Evolutionary conservation across 148 eudicot genomes (phyloP), one percentile per base, ranked within the genome.

Genomic region (Cornus florida): DNA sequence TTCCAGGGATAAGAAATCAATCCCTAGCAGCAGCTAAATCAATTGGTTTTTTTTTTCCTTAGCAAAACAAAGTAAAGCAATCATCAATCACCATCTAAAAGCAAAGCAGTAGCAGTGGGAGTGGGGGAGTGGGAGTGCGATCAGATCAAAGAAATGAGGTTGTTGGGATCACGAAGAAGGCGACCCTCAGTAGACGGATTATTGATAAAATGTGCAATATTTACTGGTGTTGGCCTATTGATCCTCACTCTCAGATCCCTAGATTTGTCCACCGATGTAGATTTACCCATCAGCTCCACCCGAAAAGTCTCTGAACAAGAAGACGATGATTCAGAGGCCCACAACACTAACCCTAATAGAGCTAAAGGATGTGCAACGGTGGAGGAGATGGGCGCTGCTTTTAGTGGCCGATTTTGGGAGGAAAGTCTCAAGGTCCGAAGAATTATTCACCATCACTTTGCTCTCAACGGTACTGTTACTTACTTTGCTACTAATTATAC

Each of bases 381-480:
- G 70, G 97, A 94, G 68, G 87, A 92, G 72, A 94, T 94, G 98
- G 98, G 98, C 0, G 80, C 82, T 32, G 80, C 62, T 46, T 93
- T 86, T 76, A 70, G 78, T 24, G 70, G 78, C 69, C 84, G 84
- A 41, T 83, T 85, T 77, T 48, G 77, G 88, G 87, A 86, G 70
- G 91, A 89, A 70, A 87, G 85, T 60, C 80, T 90, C 12, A 81
- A 91, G 57, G 89, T 86, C 12, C 76, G 93, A 71, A 79, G 78
- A 62, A 80, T 89, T 62, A 90, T 94, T 73, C 86, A 79, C 2
- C 73, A 75, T 73, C 97, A 94, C 82, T 92, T 94, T 31, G 81
- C 70, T 17, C 22, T 86, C 6, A 87, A 94, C 83, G 97, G 98
- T 94, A 87, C 33, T 62, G 4, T 11, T 11, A 35, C 28, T 28